phyloP scores from a whole-genome alignment of 139 green algal species.

The Nannochloris sp. region DNA sequence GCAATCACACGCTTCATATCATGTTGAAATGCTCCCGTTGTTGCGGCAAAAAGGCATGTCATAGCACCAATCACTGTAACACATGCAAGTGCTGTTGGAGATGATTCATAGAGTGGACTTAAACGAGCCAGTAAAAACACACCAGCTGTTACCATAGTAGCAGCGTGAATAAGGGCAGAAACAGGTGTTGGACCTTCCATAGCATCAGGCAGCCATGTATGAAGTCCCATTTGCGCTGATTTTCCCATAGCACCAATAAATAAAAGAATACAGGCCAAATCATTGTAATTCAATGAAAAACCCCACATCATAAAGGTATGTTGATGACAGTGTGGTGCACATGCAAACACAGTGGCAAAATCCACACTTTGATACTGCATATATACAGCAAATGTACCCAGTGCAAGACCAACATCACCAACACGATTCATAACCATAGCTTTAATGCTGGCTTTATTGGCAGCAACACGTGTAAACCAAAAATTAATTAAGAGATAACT shows the following conservation, averaged over 20 bases:
- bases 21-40: conserved; percentile 52
- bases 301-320: conserved; percentile 33
- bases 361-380: conserved; percentile 34
- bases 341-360: conserved; percentile 40
- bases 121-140: conserved; percentile 58
- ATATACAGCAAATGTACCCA: conserved; percentile 45
- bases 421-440: conserved; percentile 56
- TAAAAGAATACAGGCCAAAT: conserved; percentile 39
- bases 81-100: conserved; percentile 33
- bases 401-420: conserved; percentile 47
- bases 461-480: conserved; percentile 56
- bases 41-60: conserved; percentile 59
- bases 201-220: conserved; percentile 59
- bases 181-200: conserved; percentile 69
- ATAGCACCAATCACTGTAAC: conserved; percentile 49
- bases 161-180: conserved; percentile 58
- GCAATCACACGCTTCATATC: conserved; percentile 65
- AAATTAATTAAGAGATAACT: conserved; percentile 65
- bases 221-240: conserved; percentile 58
- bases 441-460: conserved; percentile 51
- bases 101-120: conserved; percentile 53
- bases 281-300: conserved; percentile 27
- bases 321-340: conserved; percentile 17
- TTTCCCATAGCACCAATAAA: conserved; percentile 57
- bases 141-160: conserved; percentile 61